phyloP scores from a whole-genome alignment of 2,329 filamentous ascomycete species.

The Ophiostoma pallidulum region DNA sequence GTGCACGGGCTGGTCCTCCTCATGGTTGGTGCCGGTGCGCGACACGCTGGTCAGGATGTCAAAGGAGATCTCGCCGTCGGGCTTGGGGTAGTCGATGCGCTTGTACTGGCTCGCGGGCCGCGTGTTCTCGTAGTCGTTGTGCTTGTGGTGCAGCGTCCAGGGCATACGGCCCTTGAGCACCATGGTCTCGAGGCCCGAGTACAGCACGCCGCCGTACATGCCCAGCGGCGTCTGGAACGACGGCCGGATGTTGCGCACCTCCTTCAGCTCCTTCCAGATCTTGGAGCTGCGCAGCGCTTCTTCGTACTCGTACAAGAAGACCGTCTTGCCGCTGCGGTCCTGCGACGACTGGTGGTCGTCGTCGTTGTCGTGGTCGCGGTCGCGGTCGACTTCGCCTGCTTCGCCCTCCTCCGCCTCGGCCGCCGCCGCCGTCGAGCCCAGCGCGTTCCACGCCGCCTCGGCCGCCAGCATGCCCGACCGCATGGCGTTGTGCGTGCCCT shows the following conservation, averaged over 20 bases:
- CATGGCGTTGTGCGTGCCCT: conserved; percentile 97
- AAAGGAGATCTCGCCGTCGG: conserved; percentile 88
- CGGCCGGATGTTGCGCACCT: conserved; percentile 95
- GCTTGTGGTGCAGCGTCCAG: conserved; percentile 85
- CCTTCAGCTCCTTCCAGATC: conserved; percentile 90
- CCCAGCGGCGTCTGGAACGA: conserved; percentile 85
- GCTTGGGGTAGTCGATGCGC: conserved; percentile 96
- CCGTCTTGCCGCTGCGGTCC: conserved; percentile 37
- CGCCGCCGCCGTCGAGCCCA: conserved; percentile 42
- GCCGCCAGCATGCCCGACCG: conserved; percentile 94
- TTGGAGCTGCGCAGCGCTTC: conserved; percentile 72
- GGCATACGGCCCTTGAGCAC: conserved; percentile 75
- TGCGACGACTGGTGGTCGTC: neutral
- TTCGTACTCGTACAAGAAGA: conserved; percentile 94
- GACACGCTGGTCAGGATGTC: conserved; percentile 94
- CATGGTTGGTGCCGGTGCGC: conserved; percentile 93
- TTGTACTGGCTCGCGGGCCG: conserved; percentile 67
- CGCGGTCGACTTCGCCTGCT: neutral
- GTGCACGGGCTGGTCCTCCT: conserved; percentile 96
- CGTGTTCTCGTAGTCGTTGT: conserved; percentile 68
- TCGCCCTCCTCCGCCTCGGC: conserved; percentile 20
- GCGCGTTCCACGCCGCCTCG: conserved; percentile 75
- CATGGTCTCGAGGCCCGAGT: conserved; percentile 88
- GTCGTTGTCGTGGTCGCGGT: neutral
- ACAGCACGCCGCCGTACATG: conserved; percentile 79